Conservation (phyloP, 108 stramenopile genomes). For the Cyclotella distinguenda region DNA sequence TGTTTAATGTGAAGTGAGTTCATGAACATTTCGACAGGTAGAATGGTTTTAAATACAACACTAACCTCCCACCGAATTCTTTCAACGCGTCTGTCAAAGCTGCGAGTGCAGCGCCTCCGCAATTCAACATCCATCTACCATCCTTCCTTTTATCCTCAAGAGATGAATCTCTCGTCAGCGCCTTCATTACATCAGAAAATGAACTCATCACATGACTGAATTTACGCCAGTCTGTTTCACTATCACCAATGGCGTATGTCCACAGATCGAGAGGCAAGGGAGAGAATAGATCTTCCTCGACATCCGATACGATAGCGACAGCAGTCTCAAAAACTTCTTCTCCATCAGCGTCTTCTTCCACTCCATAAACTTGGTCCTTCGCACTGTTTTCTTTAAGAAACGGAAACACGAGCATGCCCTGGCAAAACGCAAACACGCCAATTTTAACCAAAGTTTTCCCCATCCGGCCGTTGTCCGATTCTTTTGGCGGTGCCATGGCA, state of each 20-base stretch:
- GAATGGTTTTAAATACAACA: background rate
- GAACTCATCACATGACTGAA: slow-evolving; percentile 42
- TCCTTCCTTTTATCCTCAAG: background rate
- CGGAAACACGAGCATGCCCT: slow-evolving; percentile 40
- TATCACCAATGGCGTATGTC: slow-evolving; percentile 52
- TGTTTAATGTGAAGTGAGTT: background rate
- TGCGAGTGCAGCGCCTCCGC: slow-evolving; percentile 79
- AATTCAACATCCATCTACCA: slow-evolving; percentile 21
- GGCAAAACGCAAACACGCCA: slow-evolving; percentile 57
- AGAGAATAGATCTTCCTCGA: slow-evolving; percentile 71
- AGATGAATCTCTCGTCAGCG: slow-evolving; percentile 16
- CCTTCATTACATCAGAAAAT: slow-evolving; percentile 42
- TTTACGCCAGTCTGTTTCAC: slow-evolving; percentile 31
- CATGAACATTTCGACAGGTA: background rate
- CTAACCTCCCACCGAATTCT: slow-evolving; percentile 64
- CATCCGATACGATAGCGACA: slow-evolving; percentile 71
- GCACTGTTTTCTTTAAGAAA: slow-evolving; percentile 24
- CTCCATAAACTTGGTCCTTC: slow-evolving; percentile 8
- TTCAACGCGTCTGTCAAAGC: slow-evolving; percentile 68
- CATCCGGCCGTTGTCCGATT: background rate
- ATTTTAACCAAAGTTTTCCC: slow-evolving; percentile 37
- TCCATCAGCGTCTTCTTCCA: slow-evolving; percentile 27
- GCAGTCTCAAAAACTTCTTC: slow-evolving; percentile 19
- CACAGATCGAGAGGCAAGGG: slow-evolving; percentile 63
- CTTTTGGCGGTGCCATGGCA: slow-evolving; percentile 8